Base-by-base conservation (phyloP, 78 protist species). In the Emiliania huxleyi region DNA sequence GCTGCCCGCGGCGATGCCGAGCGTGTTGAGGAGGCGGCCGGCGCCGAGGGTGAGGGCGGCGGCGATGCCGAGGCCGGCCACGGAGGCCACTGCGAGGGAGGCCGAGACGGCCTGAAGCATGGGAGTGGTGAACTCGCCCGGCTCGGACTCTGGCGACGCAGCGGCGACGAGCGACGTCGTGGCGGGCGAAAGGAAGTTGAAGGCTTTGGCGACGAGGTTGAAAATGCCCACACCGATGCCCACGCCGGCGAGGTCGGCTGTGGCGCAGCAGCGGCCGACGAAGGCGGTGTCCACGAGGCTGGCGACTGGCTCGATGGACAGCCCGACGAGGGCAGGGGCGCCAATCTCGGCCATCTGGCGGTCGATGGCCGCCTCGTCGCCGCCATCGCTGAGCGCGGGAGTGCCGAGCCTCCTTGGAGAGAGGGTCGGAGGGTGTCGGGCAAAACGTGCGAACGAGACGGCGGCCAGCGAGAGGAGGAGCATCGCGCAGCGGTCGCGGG, bases 161-260 rank as follows among this genome's bases (percentile, higher is more conserved):
- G 89, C 49, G 56, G 89, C 89, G 25, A 81, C 89, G 43, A 25
- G n/a, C 35, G 56, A 44, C 25, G 89, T 81, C 26, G 89, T 81
- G 23, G 56, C 89, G 5, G 89, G 19, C 40, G 26, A 26, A 40
- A 81, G 89, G n/a, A 81, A 81, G 55, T 81, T 81, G 89, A 81
- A 81, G 15, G 55, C 35, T 23, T 44, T 42, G 18, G 48, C 18
- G 25, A 81, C 40, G 37, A 81, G 56, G 48, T 44, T 44, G 89
- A 81, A 44, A 22, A 81, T 3, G 38, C 37, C 0, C 3, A 44
- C 23, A 40, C 44, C 89, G 6, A 33, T 15, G 46, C 89, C 89
- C 40, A 44, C 49, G 26, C 49, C 89, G 2, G 89, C 89, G 37
- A 1, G 89, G 38, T 62, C 8, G 29, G 12, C 75, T 62, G 75